These are phyloP conservation scores for Phialophora verrucosa DNA, from an alignment of 2,329 filamentous ascomycete genomes.

Conservation along the genomic window DNA sequence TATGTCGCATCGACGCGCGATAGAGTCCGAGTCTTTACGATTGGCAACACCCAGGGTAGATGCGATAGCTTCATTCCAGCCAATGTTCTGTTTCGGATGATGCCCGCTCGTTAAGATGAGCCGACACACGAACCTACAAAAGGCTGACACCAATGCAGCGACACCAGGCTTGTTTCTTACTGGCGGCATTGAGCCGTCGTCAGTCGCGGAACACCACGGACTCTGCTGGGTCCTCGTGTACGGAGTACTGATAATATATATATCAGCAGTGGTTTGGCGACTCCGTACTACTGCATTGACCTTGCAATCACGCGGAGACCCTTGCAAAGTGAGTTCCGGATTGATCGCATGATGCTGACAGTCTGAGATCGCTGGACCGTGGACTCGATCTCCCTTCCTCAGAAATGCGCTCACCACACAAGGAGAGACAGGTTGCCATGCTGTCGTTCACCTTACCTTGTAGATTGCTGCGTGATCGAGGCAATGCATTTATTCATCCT, in stretches of 20 bases:
- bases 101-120: background rate
- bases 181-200: conserved; percentile 17
- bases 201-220: conserved; percentile 10
- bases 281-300: conserved; percentile 12
- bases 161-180: background rate
- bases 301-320: conserved; percentile 17
- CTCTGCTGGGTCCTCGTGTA: conserved; percentile 7
- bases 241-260: conserved; percentile 7
- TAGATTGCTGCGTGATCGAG: background rate
- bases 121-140: background rate
- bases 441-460: background rate
- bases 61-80: background rate
- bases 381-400: conserved; percentile 10
- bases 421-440: conserved; percentile 14
- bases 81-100: background rate
- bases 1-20: background rate
- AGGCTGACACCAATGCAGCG: conserved; percentile 13
- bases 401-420: background rate
- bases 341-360: conserved; percentile 10
- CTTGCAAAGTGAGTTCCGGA: background rate
- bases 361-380: background rate
- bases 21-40: background rate
- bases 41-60: conserved; percentile 4
- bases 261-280: conserved; percentile 6
- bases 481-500: background rate